Evolutionary conservation across 208 protist species (phyloP), one percentile per base, ranked within the genome.

Genomic region (Trypanosoma grayi): DNA sequence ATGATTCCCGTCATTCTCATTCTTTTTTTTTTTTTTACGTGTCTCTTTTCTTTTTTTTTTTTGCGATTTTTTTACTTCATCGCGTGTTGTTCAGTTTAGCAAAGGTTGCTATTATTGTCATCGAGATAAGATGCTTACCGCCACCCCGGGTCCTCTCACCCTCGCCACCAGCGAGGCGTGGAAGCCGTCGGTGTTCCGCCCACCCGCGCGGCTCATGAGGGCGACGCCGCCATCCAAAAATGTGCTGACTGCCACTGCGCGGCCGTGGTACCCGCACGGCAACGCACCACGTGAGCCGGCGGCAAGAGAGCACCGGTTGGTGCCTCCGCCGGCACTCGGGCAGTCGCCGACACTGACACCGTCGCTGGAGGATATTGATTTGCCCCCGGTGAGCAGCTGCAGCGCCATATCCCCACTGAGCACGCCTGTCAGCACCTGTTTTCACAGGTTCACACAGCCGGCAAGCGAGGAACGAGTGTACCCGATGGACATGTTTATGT

Each of bases 401-500:
- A 66, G 58, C 36, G 87, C 87, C 61, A n/a, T n/a, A n/a, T 87
- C 77, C 10, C 83, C 79, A 11, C 77, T 90, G 36, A 76, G 62
- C 24, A 80, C 71, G 18, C 73, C 73, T 0, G 70, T 90, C 43
- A 74, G 51, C 50, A 74, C 65, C 9, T 81, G 73, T 47, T 86
- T 77, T 33, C 75, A 89, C 73, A 75, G 47, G 61, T 87, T 92
- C 68, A 87, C 75, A 30, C 66, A 83, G 18, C 58, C 63, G 16
- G 87, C 87, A 9, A 78, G 67, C 27, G 61, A 51, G 18, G 60
- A 24, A 30, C 60, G 75, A 1, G 72, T 85, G 24, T 94, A 94
- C 54, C 77, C 88, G 20, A 36, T 86, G 24, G 80, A 86, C 37
- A 92, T 92, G 88, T 92, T 92, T 56, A 57, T 88, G 61, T 90